Evolutionary conservation across 2,329 filamentous ascomycete species (phyloP).

Genomic region (Neopestalotiopsis clavispora): DNA sequence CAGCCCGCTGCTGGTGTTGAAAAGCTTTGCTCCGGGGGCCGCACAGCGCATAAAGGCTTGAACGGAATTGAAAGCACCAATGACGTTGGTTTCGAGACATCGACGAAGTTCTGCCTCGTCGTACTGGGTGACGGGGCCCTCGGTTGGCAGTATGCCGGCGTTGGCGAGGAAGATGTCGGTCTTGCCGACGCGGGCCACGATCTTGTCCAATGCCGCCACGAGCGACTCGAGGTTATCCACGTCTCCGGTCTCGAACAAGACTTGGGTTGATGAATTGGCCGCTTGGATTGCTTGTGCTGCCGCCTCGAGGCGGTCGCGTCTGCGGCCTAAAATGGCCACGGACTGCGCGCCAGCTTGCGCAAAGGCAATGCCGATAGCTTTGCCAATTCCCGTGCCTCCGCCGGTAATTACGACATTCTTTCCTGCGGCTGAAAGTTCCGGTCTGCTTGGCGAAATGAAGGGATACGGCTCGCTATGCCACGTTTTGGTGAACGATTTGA

Average conservation of each 20-base stretch:
- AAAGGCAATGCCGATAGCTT: conserved; percentile 45
- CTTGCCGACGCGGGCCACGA: conserved; percentile 31
- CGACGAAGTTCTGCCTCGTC: neutral
- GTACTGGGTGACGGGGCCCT: neutral
- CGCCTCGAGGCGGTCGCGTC: conserved; percentile 39
- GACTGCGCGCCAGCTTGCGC: conserved; percentile 47
- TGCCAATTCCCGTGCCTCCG: conserved; percentile 49
- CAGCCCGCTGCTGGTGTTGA: neutral
- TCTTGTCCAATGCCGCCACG: conserved; percentile 35
- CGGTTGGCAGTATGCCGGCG: conserved; percentile 30
- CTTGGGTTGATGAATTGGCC: conserved; percentile 33
- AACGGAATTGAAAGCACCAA: neutral
- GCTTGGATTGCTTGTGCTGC: conserved; percentile 37
- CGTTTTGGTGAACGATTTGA: conserved; percentile 40
- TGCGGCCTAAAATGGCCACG: conserved; percentile 49
- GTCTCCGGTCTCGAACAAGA: conserved; percentile 37
- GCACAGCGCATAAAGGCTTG: neutral
- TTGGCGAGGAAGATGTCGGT: conserved; percentile 46
- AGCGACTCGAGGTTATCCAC: conserved; percentile 35
- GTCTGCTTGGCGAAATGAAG: conserved; percentile 43
- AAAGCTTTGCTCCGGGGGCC: neutral
- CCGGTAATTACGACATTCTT: conserved; percentile 49
- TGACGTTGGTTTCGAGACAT: neutral
- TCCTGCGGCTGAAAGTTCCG: conserved; percentile 43
- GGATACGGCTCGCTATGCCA: conserved; percentile 40